These are phyloP conservation scores for Nakataea oryzae DNA, from an alignment of 2,329 filamentous ascomycete genomes.

Conservation along the genomic window DNA sequence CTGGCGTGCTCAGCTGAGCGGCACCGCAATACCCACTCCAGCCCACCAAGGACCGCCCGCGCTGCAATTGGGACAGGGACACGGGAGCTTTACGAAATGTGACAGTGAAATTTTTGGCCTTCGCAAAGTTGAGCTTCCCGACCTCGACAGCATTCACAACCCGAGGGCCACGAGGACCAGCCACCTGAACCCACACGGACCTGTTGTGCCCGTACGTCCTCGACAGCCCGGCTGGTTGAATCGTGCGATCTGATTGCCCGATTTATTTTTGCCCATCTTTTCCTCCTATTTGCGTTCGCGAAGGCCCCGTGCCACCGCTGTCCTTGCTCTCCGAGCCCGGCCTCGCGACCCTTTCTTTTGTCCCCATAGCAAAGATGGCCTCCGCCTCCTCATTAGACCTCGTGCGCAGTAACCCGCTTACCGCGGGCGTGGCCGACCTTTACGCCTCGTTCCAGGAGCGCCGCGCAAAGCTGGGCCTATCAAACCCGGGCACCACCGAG, in stretches of 20 bases:
- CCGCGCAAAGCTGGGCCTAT: conserved; percentile 77
- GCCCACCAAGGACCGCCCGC: not conserved
- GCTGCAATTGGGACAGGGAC: not conserved
- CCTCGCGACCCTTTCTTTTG: not conserved
- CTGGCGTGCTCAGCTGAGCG: not conserved
- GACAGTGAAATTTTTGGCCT: not conserved
- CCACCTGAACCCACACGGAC: not conserved
- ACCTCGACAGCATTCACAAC: not conserved
- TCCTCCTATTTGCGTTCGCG: not conserved
- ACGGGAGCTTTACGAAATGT: not conserved
- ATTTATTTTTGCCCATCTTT: not conserved
- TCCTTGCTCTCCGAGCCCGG: not conserved
- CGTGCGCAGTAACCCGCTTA: conserved; percentile 64
- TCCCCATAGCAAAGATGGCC: conserved; percentile 33
- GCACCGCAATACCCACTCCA: not conserved
- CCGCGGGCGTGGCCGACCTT: conserved; percentile 61
- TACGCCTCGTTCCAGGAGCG: conserved; percentile 75
- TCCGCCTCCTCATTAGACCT: conserved; percentile 24
- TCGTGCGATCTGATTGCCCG: not conserved
- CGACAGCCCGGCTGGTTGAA: not conserved
- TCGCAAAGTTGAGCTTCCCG: not conserved
- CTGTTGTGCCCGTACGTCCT: not conserved
- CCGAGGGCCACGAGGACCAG: not conserved
- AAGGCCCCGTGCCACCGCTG: not conserved
- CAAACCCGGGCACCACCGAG: conserved; percentile 89